Conservation (phyloP, 1,284 basidiomycete species). For the Fomitopsis schrenkii region DNA sequence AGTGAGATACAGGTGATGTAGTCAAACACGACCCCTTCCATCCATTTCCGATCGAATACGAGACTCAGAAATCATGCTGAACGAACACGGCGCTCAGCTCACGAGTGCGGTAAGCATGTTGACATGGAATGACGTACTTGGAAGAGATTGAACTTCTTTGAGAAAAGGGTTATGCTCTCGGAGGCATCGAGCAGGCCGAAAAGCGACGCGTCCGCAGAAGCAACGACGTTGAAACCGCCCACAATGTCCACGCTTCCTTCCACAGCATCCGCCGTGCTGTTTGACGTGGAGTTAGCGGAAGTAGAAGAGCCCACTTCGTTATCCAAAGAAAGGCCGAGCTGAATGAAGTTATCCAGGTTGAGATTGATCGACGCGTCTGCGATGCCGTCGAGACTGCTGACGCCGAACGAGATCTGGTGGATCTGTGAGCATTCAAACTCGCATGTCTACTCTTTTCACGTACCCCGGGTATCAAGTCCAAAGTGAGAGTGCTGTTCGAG, state of each 20-base stretch:
- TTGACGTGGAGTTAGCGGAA: not conserved
- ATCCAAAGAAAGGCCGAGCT: conserved; percentile 32
- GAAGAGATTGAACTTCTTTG: conserved; percentile 4
- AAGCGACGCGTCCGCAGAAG: not conserved
- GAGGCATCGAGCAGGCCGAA: conserved; percentile 1
- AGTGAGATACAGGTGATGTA: not conserved
- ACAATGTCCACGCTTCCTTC: not conserved
- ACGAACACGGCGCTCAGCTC: not conserved
- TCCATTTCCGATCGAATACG: not conserved
- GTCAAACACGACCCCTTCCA: not conserved
- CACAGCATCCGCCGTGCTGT: not conserved
- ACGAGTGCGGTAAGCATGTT: not conserved
- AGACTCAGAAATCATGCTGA: not conserved
- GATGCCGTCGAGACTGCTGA: conserved; percentile 34
- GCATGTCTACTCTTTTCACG: not conserved
- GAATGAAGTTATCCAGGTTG: conserved; percentile 40
- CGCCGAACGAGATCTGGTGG: conserved; percentile 34
- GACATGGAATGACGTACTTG: not conserved
- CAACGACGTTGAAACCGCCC: conserved; percentile 3
- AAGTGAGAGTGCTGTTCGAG: conserved; percentile 23
- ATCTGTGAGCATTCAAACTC: not conserved
- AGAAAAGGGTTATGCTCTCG: not conserved
- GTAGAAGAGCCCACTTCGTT: conserved; percentile 10
- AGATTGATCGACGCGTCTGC: conserved; percentile 38
- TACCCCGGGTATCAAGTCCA: conserved; percentile 45